Conservation (phyloP, 495 filamentous ascomycete species). For the Penicillium cosmopolitanum region DNA sequence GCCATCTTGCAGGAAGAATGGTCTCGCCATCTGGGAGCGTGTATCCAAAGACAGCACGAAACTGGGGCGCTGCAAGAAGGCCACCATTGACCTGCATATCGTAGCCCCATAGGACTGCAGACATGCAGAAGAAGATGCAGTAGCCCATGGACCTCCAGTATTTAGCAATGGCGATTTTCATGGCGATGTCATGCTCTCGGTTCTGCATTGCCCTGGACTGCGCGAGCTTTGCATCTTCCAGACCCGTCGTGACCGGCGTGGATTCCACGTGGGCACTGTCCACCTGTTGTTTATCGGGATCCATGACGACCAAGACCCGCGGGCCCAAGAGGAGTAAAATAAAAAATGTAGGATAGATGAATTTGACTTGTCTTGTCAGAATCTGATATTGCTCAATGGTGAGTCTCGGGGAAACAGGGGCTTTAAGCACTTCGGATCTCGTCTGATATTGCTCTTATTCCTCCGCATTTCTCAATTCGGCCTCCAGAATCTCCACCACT, state of each 20-base stretch:
- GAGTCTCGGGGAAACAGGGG: neutral
- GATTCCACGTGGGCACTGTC: constrained; percentile 14
- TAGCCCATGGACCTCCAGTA: constrained; percentile 9
- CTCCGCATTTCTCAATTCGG: constrained; percentile 8
- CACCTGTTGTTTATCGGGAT: constrained; percentile 1
- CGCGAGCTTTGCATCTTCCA: neutral
- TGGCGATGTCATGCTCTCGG: constrained; percentile 7
- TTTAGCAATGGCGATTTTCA: constrained; percentile 2
- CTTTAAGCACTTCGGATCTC: neutral
- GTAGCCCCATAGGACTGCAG: constrained; percentile 34
- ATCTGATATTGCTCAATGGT: neutral
- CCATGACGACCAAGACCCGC: neutral
- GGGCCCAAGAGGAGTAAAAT: neutral
- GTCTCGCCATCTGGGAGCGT: constrained; percentile 30
- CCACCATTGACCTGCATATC: constrained; percentile 46
- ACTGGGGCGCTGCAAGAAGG: constrained; percentile 38
- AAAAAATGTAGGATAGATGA: neutral
- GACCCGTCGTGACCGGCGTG: neutral
- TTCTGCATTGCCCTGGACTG: neutral
- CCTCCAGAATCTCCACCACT: neutral
- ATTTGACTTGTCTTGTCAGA: neutral
- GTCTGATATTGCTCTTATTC: neutral
- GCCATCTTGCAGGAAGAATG: constrained; percentile 39
- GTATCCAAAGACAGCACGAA: constrained; percentile 40
- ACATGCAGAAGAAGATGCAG: constrained; percentile 17